phyloP scores from a whole-genome alignment of 2,329 filamentous ascomycete species.

The Zymoseptoria brevis region DNA sequence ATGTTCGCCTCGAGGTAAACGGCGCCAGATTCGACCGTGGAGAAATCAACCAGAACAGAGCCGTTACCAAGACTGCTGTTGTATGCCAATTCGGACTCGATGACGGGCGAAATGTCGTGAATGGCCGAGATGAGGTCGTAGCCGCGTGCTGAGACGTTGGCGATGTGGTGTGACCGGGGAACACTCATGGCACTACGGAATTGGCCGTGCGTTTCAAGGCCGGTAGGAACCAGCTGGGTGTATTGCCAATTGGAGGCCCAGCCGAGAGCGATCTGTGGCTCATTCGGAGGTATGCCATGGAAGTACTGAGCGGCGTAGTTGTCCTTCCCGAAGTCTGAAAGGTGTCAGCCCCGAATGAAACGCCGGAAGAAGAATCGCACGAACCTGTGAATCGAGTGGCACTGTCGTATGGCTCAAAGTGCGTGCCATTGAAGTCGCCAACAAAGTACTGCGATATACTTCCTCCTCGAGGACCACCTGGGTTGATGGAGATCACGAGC shows the following conservation, averaged over 20 bases:
- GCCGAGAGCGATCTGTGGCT: constrained; percentile 42
- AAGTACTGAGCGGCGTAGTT: constrained; percentile 54
- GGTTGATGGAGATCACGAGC: constrained; percentile 49
- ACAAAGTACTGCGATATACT: constrained; percentile 50
- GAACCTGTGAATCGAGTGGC: constrained; percentile 20
- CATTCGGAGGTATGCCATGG: constrained; percentile 35
- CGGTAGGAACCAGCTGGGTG: constrained; percentile 45
- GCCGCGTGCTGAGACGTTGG: constrained; percentile 44
- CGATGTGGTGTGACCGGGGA: constrained; percentile 46
- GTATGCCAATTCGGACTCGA: constrained; percentile 39
- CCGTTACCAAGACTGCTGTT: constrained; percentile 42
- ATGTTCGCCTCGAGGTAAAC: constrained; percentile 50
- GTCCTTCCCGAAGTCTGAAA: constrained; percentile 32
- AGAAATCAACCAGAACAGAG: constrained; percentile 45
- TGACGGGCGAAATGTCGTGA: constrained; percentile 42
- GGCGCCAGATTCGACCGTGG: constrained; percentile 42
- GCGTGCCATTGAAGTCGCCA: constrained; percentile 57
- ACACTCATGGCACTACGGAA: constrained; percentile 48
- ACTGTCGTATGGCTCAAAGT: constrained; percentile 44
- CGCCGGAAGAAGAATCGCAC: background rate
- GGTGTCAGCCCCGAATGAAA: background rate
- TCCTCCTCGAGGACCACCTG: constrained; percentile 50
- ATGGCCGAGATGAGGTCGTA: constrained; percentile 46
- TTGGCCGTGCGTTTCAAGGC: constrained; percentile 36
- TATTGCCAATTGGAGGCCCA: constrained; percentile 58